phyloP scores from a whole-genome alignment of 1,284 basidiomycete species.

The Thelephora terrestris region DNA sequence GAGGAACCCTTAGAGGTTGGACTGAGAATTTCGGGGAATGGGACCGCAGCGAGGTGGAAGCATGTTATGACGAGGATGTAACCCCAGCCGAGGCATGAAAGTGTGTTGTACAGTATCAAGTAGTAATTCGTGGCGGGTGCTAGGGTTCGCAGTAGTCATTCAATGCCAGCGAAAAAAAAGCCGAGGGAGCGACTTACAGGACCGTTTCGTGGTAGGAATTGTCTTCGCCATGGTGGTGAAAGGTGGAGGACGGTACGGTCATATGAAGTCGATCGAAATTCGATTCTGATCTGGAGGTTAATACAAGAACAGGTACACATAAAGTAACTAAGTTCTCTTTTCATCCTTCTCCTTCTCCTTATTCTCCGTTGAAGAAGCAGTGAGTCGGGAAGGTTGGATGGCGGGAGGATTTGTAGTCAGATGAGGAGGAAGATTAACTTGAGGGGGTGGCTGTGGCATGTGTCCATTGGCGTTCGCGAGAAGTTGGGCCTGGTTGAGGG shows the following conservation, averaged over 20 bases:
- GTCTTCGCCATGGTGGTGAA: neutral
- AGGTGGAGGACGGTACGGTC: no score
- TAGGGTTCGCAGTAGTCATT: constrained; percentile 1
- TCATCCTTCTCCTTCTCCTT: neutral
- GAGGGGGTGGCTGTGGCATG: neutral
- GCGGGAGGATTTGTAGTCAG: neutral
- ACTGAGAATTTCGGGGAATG: constrained; percentile 2
- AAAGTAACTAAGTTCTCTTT: neutral
- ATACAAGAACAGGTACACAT: neutral
- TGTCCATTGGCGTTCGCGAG: constrained; percentile 3
- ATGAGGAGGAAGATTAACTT: neutral
- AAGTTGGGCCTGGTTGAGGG: constrained; percentile 33
- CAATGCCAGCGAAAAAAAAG: neutral
- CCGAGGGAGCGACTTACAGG: neutral
- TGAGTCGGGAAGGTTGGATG: neutral
- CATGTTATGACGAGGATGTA: constrained; percentile 50
- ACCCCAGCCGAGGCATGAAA: constrained; percentile 66
- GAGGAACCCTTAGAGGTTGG: neutral
- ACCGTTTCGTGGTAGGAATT: no score
- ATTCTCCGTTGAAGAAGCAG: neutral
- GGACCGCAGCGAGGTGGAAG: constrained; percentile 35
- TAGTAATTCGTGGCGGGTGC: constrained; percentile 41
- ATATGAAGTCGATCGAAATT: no score
- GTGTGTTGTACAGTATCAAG: constrained; percentile 69
- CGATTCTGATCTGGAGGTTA: neutral